Evolutionary conservation across 345 rosid species (phyloP), one percentile per base, ranked within the genome.

Genomic region (Gossypium bickii): DNA sequence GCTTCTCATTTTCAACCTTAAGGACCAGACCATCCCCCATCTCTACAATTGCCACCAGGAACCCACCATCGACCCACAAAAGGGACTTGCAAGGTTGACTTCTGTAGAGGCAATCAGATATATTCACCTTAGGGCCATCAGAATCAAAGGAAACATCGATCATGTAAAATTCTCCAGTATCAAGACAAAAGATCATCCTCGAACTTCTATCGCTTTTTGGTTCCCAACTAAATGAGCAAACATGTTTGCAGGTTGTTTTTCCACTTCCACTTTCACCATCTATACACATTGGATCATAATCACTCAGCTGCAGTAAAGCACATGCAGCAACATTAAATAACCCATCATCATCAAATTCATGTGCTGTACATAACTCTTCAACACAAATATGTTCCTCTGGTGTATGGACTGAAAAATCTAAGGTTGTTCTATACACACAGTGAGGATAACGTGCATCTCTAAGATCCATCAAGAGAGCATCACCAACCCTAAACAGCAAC

Each of bases 241-340:
- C 87, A 82, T 82, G 85, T 78, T 85, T 93, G 38, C 89, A 82
- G 62, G 77, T 79, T 73, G 82, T 73, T 75, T 87, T 93, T 74
- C 72, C 83, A 75, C 49, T 80, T 68, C 85, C 79, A 78, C 76
- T 82, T 48, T 90, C 94, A 13, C 82, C 77, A 79, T 95, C 99
- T 80, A 93, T 90, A 82, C 93, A 93, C 99, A 95, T 95, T 76
- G 98, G 99, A 86, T 93, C 98, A 85, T 84, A 87, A 86, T 93
- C 99, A 71, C 91, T 87, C 80, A 95, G 90, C 83, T 90, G 88
- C 81, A 95, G 79, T 80, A 95, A 85, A 80, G 99, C 99, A 80
- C 89, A 86, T 61, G 94, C 98, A 84, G 97, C 98, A 89, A 93
- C 98, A 79, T 88, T 92, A 80, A 87, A 93, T 78, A 88, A 87